These are phyloP conservation scores for Amylocystis lapponica DNA, from an alignment of 768 basidiomycete genomes.

Conservation along the genomic window DNA sequence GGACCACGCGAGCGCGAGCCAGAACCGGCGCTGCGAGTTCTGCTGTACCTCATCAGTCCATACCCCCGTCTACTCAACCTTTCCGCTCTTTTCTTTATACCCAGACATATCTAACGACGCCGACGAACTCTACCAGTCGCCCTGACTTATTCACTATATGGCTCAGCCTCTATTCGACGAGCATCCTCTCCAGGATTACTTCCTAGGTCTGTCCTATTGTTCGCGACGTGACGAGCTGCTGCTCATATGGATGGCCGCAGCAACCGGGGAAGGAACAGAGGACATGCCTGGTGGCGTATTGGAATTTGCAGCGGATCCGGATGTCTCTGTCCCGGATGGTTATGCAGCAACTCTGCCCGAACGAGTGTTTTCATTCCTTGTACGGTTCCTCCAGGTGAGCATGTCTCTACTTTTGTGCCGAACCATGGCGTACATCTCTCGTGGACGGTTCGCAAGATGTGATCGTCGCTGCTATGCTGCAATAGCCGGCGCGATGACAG, in stretches of 20 bases:
- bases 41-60: no score
- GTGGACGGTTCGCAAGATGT: no score
- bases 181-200: slow-evolving; percentile 69
- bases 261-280: slow-evolving; percentile 52
- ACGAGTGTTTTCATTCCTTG: slow-evolving; percentile 10
- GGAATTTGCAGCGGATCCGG: slow-evolving; percentile 32
- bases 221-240: neutral
- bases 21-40: no score
- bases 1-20: no score
- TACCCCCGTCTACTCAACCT: slow-evolving; percentile 8
- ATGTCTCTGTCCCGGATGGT: no score
- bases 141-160: slow-evolving; percentile 35
- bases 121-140: neutral
- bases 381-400: slow-evolving; percentile 14
- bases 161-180: slow-evolving; percentile 75
- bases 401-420: neutral
- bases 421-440: neutral
- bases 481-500: no score
- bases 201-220: slow-evolving; percentile 44
- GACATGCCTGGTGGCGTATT: slow-evolving; percentile 51
- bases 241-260: slow-evolving; percentile 26
- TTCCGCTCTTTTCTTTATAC: slow-evolving; percentile 13
- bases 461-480: neutral
- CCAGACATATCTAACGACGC: neutral
- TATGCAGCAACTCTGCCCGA: no score